These are phyloP conservation scores for Botrytis pseudocinerea DNA, from an alignment of 2,329 filamentous ascomycete species.

Conservation along the genomic window DNA sequence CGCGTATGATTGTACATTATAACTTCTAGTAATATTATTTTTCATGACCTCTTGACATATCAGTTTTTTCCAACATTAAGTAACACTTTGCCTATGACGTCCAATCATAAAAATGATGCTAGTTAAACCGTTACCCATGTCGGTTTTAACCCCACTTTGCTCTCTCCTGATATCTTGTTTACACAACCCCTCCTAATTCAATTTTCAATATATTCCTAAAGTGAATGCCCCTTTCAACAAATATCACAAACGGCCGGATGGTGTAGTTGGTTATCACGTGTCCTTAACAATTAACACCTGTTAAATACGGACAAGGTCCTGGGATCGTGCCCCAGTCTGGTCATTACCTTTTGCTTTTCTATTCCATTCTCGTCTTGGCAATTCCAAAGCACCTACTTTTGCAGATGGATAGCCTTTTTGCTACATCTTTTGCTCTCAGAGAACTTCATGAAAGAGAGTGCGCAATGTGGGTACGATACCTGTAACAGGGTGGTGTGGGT, in stretches of 20 bases:
- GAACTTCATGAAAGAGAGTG: neutral
- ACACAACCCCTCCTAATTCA: rapidly evolving
- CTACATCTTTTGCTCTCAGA: neutral
- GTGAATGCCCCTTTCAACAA: rapidly evolving
- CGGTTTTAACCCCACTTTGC: neutral
- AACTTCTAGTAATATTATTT: neutral
- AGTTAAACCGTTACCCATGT: neutral
- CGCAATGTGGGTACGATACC: neutral
- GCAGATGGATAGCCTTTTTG: no score
- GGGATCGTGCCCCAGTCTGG: conserved; percentile 20
- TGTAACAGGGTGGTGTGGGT: neutral
- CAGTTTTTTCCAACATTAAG: neutral
- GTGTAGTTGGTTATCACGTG: conserved; percentile 24
- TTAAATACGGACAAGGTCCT: conserved; percentile 21
- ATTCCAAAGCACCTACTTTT: neutral
- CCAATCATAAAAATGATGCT: neutral
- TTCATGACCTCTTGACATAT: neutral
- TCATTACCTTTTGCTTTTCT: neutral
- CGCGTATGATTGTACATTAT: neutral
- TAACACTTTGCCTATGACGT: neutral
- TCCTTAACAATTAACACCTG: conserved; percentile 5
- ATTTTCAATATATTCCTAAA: neutral
- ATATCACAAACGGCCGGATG: conserved; percentile 4
- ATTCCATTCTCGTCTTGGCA: neutral
- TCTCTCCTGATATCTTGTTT: neutral